phyloP scores from a whole-genome alignment of 345 rosid genomes.

The Moricandia arvensis region DNA sequence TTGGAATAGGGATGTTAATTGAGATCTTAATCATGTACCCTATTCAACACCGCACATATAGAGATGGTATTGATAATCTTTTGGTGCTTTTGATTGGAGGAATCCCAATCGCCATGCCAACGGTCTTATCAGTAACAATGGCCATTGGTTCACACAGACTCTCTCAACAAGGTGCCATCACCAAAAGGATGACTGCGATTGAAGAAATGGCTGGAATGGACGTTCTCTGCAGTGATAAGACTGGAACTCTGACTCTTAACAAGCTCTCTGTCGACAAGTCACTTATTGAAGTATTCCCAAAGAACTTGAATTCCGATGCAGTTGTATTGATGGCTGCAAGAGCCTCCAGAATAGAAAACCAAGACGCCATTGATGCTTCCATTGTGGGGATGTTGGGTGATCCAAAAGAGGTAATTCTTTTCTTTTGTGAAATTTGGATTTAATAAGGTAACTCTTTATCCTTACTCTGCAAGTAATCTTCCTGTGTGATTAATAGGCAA shows the following conservation, averaged over 20 bases:
- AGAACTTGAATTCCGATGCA: constrained; percentile 43
- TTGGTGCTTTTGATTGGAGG: constrained; percentile 95
- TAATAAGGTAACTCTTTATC: not conserved
- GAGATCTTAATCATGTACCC: constrained; percentile 80
- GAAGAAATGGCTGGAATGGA: constrained; percentile 99
- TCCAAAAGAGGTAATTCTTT: constrained; percentile 59
- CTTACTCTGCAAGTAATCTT: not conserved
- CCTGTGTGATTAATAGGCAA: constrained; percentile 49
- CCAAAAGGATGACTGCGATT: constrained; percentile 96
- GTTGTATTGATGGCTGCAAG: constrained; percentile 71
- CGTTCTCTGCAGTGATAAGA: constrained; percentile 93
- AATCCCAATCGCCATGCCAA: constrained; percentile 96
- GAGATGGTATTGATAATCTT: constrained; percentile 89
- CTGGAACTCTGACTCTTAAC: constrained; percentile 94
- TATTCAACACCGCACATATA: constrained; percentile 69
- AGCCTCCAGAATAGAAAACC: constrained; percentile 90
- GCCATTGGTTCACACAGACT: constrained; percentile 94
- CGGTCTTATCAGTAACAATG: constrained; percentile 93
- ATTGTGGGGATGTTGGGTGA: constrained; percentile 86
- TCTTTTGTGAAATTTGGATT: not conserved
- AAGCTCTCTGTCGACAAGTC: constrained; percentile 82
- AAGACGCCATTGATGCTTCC: constrained; percentile 95
- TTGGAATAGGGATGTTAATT: constrained; percentile 68
- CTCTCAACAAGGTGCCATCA: constrained; percentile 91
- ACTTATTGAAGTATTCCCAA: constrained; percentile 69